Evolutionary conservation across 78 protist species (phyloP).

Genomic region (Speleostelium caveatum): DNA sequence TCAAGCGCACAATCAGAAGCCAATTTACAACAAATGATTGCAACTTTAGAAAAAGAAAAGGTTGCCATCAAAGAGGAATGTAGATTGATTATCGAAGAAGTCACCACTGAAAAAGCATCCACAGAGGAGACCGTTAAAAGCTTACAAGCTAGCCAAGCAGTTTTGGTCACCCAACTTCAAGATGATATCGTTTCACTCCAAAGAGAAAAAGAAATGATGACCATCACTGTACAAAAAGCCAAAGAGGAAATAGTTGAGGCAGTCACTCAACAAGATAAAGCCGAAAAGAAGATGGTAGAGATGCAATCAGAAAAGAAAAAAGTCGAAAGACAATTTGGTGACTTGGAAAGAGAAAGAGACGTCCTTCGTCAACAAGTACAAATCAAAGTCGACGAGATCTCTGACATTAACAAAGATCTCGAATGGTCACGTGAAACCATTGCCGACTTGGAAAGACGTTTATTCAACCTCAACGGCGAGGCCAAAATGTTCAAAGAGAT

Average conservation of each 20-base stretch:
- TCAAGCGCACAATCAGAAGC: not conserved
- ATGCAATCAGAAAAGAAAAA: slow-evolving; percentile 17
- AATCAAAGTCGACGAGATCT: slow-evolving; percentile 65
- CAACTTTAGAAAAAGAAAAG: slow-evolving; percentile 51
- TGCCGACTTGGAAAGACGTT: slow-evolving; percentile 67
- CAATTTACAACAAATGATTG: slow-evolving; percentile 41
- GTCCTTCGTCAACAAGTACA: slow-evolving; percentile 73
- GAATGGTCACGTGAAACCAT: slow-evolving; percentile 76
- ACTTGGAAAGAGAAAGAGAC: slow-evolving; percentile 62
- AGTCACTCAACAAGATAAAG: slow-evolving; percentile 3
- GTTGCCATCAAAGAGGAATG: slow-evolving; percentile 47
- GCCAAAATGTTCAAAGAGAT: slow-evolving; percentile 67
- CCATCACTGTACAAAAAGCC: slow-evolving; percentile 34
- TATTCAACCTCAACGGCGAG: slow-evolving; percentile 22
- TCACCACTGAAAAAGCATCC: slow-evolving; percentile 24
- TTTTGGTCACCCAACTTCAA: slow-evolving; percentile 50
- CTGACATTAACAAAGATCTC: slow-evolving; percentile 42
- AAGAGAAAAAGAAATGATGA: slow-evolving; percentile 36
- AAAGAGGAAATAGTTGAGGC: slow-evolving; percentile 41
- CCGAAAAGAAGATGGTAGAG: slow-evolving; percentile 45
- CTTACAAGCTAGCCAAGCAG: slow-evolving; percentile 53
- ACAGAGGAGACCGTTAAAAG: slow-evolving; percentile 15
- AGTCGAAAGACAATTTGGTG: slow-evolving; percentile 76
- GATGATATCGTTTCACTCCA: slow-evolving; percentile 13
- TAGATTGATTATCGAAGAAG: not conserved